Evolutionary conservation across 805 yeast genomes (phyloP).

Genomic region (Candida incommunis): DNA sequence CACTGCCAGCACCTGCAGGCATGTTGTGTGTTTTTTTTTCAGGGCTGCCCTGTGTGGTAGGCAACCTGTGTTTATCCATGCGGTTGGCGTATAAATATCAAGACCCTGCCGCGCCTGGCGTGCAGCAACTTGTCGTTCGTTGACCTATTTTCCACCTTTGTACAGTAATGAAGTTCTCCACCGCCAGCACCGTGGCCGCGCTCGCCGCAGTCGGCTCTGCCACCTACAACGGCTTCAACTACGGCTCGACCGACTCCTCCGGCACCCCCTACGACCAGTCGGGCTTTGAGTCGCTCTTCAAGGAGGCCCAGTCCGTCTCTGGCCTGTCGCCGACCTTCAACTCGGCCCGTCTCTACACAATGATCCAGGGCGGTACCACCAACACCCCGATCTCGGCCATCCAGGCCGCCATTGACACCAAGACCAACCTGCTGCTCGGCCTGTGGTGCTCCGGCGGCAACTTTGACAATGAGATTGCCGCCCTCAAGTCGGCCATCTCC

Average conservation of each 20-base stretch:
- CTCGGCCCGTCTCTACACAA: conserved; percentile 12
- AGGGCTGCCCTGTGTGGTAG: too few species aligned
- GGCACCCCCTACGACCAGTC: conserved; percentile 8
- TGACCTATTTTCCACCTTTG: too few species aligned
- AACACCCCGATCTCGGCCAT: conserved; percentile 10
- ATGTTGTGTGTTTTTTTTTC: too few species aligned
- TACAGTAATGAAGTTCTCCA: not conserved
- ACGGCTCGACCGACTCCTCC: conserved; percentile 10
- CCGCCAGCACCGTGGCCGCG: conserved; percentile 9
- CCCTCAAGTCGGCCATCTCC: conserved; percentile 9
- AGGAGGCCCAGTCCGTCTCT: conserved; percentile 7
- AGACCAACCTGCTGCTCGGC: conserved; percentile 10
- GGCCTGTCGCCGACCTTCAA: conserved; percentile 9
- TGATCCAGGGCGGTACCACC: conserved; percentile 12
- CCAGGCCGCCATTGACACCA: conserved; percentile 10
- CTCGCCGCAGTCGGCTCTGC: conserved; percentile 9
- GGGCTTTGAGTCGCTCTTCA: conserved; percentile 9
- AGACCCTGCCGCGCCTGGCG: too few species aligned
- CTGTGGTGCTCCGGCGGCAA: conserved; percentile 11
- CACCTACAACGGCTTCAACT: conserved; percentile 10
- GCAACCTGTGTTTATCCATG: too few species aligned
- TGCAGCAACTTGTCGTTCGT: too few species aligned
- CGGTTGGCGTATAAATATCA: too few species aligned
- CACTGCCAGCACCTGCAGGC: too few species aligned
- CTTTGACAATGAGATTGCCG: conserved; percentile 10